phyloP scores from a whole-genome alignment of 2,329 filamentous ascomycete genomes.

The Aureobasidium sp. region DNA sequence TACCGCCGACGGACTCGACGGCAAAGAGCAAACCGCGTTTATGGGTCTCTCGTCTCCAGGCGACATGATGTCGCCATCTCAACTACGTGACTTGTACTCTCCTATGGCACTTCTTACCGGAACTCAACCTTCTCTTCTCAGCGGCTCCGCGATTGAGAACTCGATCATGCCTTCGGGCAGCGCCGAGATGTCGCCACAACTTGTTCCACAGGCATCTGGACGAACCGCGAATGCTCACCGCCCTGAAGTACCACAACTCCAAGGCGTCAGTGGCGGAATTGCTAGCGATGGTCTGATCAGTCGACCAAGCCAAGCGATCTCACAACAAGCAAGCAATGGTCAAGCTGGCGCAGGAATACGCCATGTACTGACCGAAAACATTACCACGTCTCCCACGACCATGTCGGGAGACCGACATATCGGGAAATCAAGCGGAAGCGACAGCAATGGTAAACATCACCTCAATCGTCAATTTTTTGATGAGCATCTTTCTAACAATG shows the following conservation, averaged over 20 bases:
- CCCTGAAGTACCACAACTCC: not conserved
- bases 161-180: not conserved
- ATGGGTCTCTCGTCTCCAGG: not conserved
- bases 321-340: not conserved
- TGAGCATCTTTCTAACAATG: not conserved
- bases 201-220: not conserved
- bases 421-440: not conserved
- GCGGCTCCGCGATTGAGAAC: not conserved
- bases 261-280: not conserved
- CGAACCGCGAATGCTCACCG: not conserved
- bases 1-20: slow-evolving; percentile 2
- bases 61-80: slow-evolving; percentile 3
- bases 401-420: not conserved
- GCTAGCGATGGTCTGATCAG: not conserved
- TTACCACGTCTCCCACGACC: not conserved
- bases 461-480: not conserved
- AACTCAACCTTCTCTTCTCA: not conserved
- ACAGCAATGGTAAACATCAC: not conserved
- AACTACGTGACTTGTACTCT: not conserved
- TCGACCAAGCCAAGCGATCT: not conserved
- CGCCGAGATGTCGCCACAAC: not conserved
- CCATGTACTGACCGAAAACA: not conserved
- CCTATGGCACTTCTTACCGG: slow-evolving; percentile 1
- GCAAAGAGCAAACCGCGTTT: not conserved
- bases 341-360: not conserved